Base-by-base conservation (phyloP, 331 rosid species). In the Dryas integrifolia region DNA sequence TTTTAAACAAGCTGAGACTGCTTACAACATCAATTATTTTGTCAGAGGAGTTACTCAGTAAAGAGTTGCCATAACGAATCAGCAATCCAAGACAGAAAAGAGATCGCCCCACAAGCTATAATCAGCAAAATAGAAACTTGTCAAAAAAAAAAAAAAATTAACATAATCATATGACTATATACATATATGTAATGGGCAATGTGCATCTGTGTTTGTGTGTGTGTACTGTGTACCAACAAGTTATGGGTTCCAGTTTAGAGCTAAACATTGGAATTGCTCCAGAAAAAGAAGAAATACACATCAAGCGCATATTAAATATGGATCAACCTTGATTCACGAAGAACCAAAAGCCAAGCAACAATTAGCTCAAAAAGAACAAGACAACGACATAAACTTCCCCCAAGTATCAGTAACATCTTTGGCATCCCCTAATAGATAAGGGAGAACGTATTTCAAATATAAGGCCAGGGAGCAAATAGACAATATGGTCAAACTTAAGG, bases 31-130 rank as follows among this genome's bases (percentile, higher is more conserved):
- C 90, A 72, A 82, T 38, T 69, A n/a, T 77, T 76, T 75, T 84
- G 78, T 78, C 78, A 80, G 78, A 72, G 58, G 92, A 77, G 79
- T 79, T 83, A 52, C 77, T 69, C 69, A 90, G 77, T 84, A 95
- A 83, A 65, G 82, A 68, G 73, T 84, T 86, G 46, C 99, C 99
- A 65, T 91, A 95, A 8, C 99, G 99, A 80, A 95, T 86, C 70
- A 95, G 98, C 69, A 77, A 83, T 70, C 98, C 98, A 30, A 95
- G 88, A 80, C 96, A 92, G 80, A 91, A 95, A 77, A 95, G 97
- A 67, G 98, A 95, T 40, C 98, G 88, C 57, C 92, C 97, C 9
- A 87, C 90, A 69, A 60, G 88, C 98, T 95, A 93, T 59, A 82
- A 77, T 80, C 16, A 59, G 58, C 67, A 80, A 69, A 67, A 73